These are phyloP conservation scores for Sporobolomyces pararoseus DNA, from an alignment of 768 basidiomycete species.

Conservation along the genomic window DNA sequence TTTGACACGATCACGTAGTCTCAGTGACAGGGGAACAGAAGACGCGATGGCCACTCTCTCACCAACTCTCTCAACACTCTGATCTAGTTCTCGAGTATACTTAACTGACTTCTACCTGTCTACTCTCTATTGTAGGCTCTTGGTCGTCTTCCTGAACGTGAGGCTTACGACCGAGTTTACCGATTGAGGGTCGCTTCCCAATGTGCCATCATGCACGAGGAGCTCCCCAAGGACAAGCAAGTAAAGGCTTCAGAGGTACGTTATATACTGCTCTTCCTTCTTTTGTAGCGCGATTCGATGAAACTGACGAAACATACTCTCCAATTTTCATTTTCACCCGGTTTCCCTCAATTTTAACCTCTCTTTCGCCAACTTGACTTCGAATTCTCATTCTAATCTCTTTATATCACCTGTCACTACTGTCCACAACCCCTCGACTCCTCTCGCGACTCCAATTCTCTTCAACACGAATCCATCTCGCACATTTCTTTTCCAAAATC, in stretches of 20 bases:
- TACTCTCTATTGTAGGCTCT: slow-evolving; percentile 65
- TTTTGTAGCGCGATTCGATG: too few relatives aligned
- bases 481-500: too few relatives aligned
- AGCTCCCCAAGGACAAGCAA: slow-evolving; percentile 79
- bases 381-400: background rate
- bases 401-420: background rate
- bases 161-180: slow-evolving; percentile 84
- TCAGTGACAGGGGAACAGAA: too few relatives aligned
- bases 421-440: too few relatives aligned
- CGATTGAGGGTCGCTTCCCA: slow-evolving; percentile 72
- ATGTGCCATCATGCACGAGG: slow-evolving; percentile 69
- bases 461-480: background rate
- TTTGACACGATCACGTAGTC: too few relatives aligned
- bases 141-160: slow-evolving; percentile 67
- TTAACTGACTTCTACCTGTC: background rate
- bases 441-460: background rate
- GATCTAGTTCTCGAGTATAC: background rate
- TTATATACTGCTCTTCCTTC: slow-evolving; percentile 2
- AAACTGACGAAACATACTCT: too few relatives aligned
- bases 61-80: background rate
- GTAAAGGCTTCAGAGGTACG: slow-evolving; percentile 68
- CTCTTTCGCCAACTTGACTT: too few relatives aligned
- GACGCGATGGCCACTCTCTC: too few relatives aligned
- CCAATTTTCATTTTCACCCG: too few relatives aligned
- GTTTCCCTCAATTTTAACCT: too few relatives aligned